These are phyloP conservation scores for Salix caprea DNA, from an alignment of 345 rosid species.

Conservation along the genomic window DNA sequence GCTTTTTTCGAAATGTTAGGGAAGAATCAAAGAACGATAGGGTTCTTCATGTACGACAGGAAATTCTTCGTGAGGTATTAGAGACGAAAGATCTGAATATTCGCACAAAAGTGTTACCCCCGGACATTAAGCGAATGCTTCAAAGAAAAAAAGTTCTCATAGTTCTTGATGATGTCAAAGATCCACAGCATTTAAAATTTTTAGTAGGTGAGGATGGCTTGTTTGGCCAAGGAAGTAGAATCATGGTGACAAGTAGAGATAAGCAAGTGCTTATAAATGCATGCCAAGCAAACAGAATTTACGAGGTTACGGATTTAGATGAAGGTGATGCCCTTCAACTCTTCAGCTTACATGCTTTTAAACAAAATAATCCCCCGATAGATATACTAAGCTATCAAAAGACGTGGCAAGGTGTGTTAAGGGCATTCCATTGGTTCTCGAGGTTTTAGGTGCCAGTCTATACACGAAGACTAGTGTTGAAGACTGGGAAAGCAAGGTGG, in stretches of 20 bases:
- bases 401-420: neutral
- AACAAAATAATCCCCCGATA: neutral
- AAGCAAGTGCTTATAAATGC: neutral
- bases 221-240: no score
- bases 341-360: slow-evolving; percentile 5
- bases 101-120: no score
- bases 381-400: neutral
- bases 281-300: neutral
- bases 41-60: no score
- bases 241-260: no score
- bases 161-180: slow-evolving; percentile 4
- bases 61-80: no score
- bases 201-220: no score
- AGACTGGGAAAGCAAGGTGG: neutral
- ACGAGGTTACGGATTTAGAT: neutral
- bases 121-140: no score
- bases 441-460: neutral
- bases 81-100: no score
- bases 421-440: slow-evolving; percentile 8
- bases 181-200: no score
- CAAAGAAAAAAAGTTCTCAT: neutral
- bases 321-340: neutral
- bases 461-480: neutral
- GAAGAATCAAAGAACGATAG: no score
- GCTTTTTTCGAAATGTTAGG: no score